These are phyloP conservation scores for Phytophthora meadii DNA, from an alignment of 352 stramenopile species.

Conservation along the genomic window DNA sequence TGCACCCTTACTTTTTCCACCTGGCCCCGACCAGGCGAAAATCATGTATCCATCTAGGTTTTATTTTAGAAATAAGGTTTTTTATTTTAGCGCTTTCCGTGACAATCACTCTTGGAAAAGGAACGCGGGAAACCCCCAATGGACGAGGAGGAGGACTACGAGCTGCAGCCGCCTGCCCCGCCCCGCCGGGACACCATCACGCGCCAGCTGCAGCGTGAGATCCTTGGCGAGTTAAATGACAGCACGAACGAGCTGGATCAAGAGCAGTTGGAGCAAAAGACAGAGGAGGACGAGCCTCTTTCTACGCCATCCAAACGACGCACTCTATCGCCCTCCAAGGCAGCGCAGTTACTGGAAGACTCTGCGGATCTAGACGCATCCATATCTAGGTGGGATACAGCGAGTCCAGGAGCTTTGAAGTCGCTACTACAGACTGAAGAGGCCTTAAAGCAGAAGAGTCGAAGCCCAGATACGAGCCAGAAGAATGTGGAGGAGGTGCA, in stretches of 20 bases:
- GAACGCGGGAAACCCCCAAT: constrained; percentile 12
- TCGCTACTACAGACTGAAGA: constrained; percentile 26
- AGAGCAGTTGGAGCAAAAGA: constrained; percentile 5
- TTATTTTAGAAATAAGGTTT: not conserved
- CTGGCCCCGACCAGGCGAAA: no score
- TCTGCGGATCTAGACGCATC: constrained; percentile 17
- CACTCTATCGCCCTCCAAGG: constrained; percentile 62
- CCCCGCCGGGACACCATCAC: constrained; percentile 57
- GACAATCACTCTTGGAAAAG: not conserved
- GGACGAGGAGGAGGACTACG: constrained; percentile 37
- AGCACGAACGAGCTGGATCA: constrained; percentile 19
- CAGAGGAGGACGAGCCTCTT: constrained; percentile 18
- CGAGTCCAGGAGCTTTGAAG: constrained; percentile 44
- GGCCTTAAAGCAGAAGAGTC: not conserved
- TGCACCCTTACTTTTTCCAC: not conserved
- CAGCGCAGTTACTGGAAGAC: constrained; percentile 36
- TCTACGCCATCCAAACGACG: constrained; percentile 9
- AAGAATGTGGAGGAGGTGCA: constrained; percentile 10
- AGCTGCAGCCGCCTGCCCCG: constrained; percentile 38
- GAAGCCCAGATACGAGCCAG: constrained; percentile 2
- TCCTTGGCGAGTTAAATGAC: constrained; percentile 43
- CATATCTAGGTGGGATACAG: constrained; percentile 42
- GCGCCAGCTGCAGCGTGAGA: constrained; percentile 69
- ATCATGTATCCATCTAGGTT: no score
- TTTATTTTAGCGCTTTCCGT: not conserved